phyloP scores from a whole-genome alignment of 768 basidiomycete genomes.

The Psilocybe subaeruginosa region DNA sequence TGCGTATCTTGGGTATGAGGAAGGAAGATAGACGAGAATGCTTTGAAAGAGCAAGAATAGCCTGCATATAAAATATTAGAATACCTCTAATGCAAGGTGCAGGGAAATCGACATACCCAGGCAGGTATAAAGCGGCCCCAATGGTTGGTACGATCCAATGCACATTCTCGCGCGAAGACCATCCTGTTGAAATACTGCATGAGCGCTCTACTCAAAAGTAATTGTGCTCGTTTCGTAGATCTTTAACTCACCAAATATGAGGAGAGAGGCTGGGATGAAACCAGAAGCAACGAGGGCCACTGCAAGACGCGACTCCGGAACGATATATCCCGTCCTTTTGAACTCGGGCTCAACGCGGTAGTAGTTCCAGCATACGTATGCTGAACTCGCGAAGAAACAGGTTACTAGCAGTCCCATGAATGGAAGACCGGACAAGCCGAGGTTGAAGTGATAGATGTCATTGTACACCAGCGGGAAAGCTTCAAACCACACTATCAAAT shows the following conservation, averaged over 20 bases:
- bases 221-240: neutral
- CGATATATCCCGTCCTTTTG: neutral
- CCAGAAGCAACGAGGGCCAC: neutral
- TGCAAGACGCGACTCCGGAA: neutral
- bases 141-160: neutral
- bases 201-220: neutral
- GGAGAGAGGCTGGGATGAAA: neutral
- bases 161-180: neutral
- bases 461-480: neutral
- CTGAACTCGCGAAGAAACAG: neutral
- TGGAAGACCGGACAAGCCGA: neutral
- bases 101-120: neutral
- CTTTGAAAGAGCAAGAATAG: neutral
- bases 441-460: slow-evolving; percentile 3
- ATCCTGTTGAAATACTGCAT: neutral
- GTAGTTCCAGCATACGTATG: neutral
- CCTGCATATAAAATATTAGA: neutral
- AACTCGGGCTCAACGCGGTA: neutral
- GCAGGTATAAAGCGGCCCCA: neutral
- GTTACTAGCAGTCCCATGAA: neutral
- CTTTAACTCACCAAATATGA: neutral
- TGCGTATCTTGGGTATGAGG: neutral
- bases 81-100: neutral
- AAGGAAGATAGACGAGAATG: neutral
- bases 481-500: neutral